Conservation (phyloP, 306 rosid genomes). For the Cicer chorassanicum region DNA sequence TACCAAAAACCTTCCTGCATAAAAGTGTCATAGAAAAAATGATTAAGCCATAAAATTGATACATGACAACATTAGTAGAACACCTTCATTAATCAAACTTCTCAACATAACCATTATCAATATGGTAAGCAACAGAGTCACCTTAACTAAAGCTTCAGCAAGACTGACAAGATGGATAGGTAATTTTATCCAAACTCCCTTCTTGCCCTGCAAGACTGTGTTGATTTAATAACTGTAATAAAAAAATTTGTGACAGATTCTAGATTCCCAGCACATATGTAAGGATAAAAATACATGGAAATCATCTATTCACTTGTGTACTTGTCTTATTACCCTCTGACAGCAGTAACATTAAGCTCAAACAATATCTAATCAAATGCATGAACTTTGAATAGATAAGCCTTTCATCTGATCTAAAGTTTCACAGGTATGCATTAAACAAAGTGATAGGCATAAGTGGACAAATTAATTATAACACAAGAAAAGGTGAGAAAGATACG, state of each 20-base stretch:
- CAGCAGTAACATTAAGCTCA: too few relatives aligned
- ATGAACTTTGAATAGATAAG: too few relatives aligned
- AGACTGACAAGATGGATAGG: constrained; percentile 71
- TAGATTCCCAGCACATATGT: not conserved
- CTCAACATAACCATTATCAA: not conserved
- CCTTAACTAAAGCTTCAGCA: constrained; percentile 74
- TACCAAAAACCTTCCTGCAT: constrained; percentile 64
- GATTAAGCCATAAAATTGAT: constrained; percentile 13
- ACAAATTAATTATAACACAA: too few relatives aligned
- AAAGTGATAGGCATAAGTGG: too few relatives aligned
- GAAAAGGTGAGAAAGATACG: too few relatives aligned
- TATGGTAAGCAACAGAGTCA: constrained; percentile 35
- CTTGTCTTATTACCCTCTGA: too few relatives aligned
- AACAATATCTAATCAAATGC: too few relatives aligned
- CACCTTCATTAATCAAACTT: constrained; percentile 26
- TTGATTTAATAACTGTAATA: constrained; percentile 31
- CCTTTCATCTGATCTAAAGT: too few relatives aligned
- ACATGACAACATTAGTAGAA: not conserved
- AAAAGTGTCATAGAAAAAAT: constrained; percentile 9
- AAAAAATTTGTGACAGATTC: constrained; percentile 14
- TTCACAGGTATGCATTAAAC: too few relatives aligned
- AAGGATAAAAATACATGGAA: constrained; percentile 20
- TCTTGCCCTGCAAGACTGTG: constrained; percentile 67
- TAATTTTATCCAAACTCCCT: constrained; percentile 79
- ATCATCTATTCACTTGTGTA: not conserved